Base-by-base conservation (phyloP, 768 basidiomycete genomes). In the Leccinellum albellum region DNA sequence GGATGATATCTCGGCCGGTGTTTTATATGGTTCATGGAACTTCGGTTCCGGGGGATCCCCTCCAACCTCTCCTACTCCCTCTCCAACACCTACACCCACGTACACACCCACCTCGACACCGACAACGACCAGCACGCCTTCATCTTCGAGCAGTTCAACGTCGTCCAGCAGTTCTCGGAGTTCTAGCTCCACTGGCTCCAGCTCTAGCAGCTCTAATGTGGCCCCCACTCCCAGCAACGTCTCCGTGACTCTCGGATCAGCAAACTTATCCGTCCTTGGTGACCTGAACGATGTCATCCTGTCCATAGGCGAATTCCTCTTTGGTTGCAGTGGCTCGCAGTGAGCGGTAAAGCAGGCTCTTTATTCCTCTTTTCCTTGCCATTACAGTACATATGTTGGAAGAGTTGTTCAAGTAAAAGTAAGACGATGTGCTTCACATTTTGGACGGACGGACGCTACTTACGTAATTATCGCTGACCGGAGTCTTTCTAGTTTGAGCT, bases 1-100 rank as follows among this genome's bases (percentile, higher is more conserved):
- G 70, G 79, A 76, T 13, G 52, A 68, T 26, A 53, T 77, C 40
- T 70, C 67, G 45, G 67, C 50, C 3, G 90, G 89, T 50, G 79
- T 87, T 32, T 69, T 91, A 57, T 72, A 72, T 53, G 87, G 84
- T 55, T 58, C 73, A 13, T 92, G 89, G 89, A 66, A 61, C 44
- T 85, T 78, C 66, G 59, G 46, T 40, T 65, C 66, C 6, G 64
- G 64, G 12, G 45, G 52, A 10, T 54, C 69, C 29, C 14, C 72
- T 29, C 58, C 72, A 0, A 21, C 57, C 72, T 10, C 72, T 0
- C 54, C 61, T 1, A 24, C 62, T 2, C 58, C 72, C 8, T 42
- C 72, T 10, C 57, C 72, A 0, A 37, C 68, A 2, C 57, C 65
- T 47, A 50, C 72, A 1, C 56, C 61, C 1, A 46, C 62, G 7